Percentiles rank a stretch among this genome's conserved stretches.
Evolutionary conservation across 73 alveolate genomes (phyloP).

Genomic region (Tetrahymena malaccensis): DNA sequence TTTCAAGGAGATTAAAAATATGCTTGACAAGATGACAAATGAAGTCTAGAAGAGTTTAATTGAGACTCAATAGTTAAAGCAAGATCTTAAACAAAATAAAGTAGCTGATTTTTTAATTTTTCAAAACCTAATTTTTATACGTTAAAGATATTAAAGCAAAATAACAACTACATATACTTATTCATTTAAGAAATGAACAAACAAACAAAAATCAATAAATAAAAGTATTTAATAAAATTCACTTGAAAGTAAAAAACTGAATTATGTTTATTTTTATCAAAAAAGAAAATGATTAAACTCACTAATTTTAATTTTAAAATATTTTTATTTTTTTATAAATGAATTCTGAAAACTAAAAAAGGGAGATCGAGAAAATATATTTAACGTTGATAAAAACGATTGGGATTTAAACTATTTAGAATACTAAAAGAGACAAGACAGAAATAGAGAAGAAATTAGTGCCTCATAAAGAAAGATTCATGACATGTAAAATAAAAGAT

Average conservation of each 20-base stretch:
- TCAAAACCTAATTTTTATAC: neutral
- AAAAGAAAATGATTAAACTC: too few relatives aligned
- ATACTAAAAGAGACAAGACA: neutral
- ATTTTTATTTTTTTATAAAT: too few relatives aligned
- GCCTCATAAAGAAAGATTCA: neutral
- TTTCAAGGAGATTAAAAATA: neutral
- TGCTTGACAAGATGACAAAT: neutral
- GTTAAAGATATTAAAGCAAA: neutral
- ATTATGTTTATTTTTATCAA: too few relatives aligned
- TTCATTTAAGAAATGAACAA: too few relatives aligned
- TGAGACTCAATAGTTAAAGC: neutral
- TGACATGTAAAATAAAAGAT: neutral
- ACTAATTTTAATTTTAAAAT: too few relatives aligned
- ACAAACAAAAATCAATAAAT: too few relatives aligned
- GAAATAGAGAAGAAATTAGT: neutral
- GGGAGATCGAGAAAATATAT: neutral
- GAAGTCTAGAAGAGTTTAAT: neutral
- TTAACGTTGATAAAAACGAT: neutral
- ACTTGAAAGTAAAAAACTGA: too few relatives aligned
- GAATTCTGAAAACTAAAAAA: neutral
- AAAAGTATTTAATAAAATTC: too few relatives aligned
- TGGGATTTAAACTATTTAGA: neutral
- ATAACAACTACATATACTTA: too few relatives aligned
- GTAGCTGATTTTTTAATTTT: neutral
- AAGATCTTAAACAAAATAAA: neutral